A percentile compares a stretch with the other conserved stretches of the same genome.
These are phyloP conservation scores for Phytophthora multivora DNA, from an alignment of 352 stramenopile species.

Conservation along the genomic window DNA sequence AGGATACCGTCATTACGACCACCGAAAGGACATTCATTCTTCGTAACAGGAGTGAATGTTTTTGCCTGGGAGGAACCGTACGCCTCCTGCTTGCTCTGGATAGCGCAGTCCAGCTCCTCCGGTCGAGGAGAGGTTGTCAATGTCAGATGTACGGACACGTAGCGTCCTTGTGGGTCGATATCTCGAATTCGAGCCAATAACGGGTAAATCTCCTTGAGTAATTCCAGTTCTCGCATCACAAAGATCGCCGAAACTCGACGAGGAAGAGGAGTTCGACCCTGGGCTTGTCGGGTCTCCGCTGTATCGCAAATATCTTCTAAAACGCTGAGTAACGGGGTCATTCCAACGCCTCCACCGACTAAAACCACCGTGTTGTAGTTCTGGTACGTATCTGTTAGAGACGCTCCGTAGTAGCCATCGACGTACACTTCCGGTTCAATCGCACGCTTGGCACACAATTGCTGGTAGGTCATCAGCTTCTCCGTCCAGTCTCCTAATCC, in stretches of 20 bases:
- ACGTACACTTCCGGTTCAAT: slow-evolving; percentile 43
- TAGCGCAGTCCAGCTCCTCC: slow-evolving; percentile 7
- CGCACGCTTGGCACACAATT: slow-evolving; percentile 16
- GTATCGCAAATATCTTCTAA: slow-evolving; percentile 40
- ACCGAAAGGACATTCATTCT: slow-evolving; percentile 9
- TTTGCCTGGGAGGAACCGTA: slow-evolving; percentile 1
- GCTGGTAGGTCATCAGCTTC: slow-evolving; percentile 38
- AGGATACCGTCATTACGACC: slow-evolving; percentile 1
- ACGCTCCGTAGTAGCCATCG: slow-evolving; percentile 57
- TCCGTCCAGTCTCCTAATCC: slow-evolving; percentile 50
- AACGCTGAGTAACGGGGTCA: slow-evolving; percentile 48
- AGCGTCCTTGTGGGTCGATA: slow-evolving; percentile 29
- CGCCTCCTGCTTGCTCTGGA: background rate
- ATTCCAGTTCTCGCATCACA: slow-evolving; percentile 42
- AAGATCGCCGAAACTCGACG: slow-evolving; percentile 43
- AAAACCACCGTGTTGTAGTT: slow-evolving; percentile 44
- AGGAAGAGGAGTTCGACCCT: slow-evolving; percentile 8
- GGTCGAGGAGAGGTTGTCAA: slow-evolving; percentile 31
- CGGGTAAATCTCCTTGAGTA: slow-evolving; percentile 47
- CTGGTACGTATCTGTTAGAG: slow-evolving; percentile 32
- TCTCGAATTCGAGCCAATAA: slow-evolving; percentile 29
- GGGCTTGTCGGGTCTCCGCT: slow-evolving; percentile 15
- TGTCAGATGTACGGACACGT: slow-evolving; percentile 25
- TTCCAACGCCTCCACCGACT: slow-evolving; percentile 50
- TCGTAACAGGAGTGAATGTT: background rate